Conservation (phyloP, 75 land plant species). For the Azolla pinnata region DNA sequence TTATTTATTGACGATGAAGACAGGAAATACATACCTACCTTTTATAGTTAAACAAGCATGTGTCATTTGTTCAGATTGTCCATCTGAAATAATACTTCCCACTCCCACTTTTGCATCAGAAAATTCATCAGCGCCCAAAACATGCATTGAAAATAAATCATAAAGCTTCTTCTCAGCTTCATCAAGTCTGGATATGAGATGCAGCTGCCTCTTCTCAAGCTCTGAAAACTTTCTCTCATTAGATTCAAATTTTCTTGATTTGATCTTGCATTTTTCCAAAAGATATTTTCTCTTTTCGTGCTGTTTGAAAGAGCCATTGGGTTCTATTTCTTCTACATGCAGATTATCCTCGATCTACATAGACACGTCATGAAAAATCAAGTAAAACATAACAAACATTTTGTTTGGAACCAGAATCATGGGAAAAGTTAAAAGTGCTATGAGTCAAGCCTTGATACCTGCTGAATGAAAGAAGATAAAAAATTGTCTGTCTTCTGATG, state of each 20-base stretch:
- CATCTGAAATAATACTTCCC: no score
- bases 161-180: constrained; percentile 7
- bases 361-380: no score
- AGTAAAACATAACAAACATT: no score
- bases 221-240: constrained; percentile 10
- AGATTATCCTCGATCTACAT: no score
- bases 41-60: not conserved
- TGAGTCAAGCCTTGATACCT: constrained; percentile 17
- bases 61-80: no score
- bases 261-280: not conserved
- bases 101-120: not conserved
- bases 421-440: not conserved
- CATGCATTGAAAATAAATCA: not conserved
- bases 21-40: not conserved
- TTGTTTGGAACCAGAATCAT: not conserved
- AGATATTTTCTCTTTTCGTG: no score
- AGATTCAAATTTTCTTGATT: not conserved
- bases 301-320: no score
- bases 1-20: no score
- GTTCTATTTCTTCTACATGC: no score
- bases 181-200: constrained; percentile 13
- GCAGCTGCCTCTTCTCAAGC: constrained; percentile 26
- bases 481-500: constrained; percentile 51
- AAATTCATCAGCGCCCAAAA: not conserved
- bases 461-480: constrained; percentile 24